Evolutionary conservation across 1,284 basidiomycete species (phyloP).

Genomic region (Leccinum solheimii): DNA sequence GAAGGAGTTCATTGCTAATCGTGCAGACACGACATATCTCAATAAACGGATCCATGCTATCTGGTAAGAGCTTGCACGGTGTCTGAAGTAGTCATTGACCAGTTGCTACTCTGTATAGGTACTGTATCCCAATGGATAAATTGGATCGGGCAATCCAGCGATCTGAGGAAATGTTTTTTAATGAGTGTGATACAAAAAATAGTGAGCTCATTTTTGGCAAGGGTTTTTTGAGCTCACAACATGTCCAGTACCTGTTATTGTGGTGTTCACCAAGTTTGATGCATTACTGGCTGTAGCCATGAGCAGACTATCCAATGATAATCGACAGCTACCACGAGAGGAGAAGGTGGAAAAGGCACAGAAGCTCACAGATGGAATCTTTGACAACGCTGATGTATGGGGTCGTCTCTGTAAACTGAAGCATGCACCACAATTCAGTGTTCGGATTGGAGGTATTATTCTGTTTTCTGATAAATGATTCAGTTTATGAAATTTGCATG

Average conservation of each 20-base stretch:
- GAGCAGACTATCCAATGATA: not conserved
- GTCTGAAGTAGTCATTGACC: not conserved
- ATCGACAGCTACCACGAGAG: not conserved
- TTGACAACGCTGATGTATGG: not conserved
- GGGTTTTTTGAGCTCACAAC: not conserved
- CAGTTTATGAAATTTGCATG: not conserved
- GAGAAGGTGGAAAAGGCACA: not conserved
- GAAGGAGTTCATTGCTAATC: not conserved
- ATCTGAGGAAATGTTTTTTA: not conserved
- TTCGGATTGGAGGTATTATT: not conserved
- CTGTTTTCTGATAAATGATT: not conserved
- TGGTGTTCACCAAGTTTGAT: not conserved
- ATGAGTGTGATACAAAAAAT: not conserved
- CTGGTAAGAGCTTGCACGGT: not conserved
- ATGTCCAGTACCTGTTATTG: not conserved
- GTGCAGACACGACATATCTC: not conserved
- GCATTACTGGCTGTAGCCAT: not conserved
- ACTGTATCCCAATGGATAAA: not conserved
- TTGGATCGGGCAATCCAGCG: not conserved
- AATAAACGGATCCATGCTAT: not conserved
- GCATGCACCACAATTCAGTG: not conserved
- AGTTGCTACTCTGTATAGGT: not conserved
- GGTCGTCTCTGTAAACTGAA: not conserved
- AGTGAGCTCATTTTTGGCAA: not conserved
- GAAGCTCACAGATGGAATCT: not conserved